Conservation (phyloP, 2,329 filamentous ascomycete species). For the Verticillium nonalfalfae region DNA sequence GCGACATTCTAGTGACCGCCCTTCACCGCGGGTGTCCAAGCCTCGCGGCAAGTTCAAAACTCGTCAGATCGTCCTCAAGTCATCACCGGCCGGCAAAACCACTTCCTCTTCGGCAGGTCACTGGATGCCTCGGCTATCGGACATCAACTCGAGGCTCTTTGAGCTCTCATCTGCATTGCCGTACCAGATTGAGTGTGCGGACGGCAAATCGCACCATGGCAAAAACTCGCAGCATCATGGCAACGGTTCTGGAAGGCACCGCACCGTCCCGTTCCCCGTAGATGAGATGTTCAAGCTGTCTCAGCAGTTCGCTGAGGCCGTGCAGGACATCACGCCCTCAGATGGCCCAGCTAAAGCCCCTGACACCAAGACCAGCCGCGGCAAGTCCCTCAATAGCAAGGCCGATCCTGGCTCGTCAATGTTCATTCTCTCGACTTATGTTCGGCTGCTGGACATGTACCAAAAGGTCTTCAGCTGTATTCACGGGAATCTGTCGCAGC, state of each 20-base stretch:
- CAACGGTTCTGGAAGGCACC: not conserved
- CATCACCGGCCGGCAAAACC: conserved; percentile 2
- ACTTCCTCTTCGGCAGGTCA: conserved; percentile 13
- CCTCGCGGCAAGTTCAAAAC: conserved; percentile 9
- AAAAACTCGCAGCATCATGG: not conserved
- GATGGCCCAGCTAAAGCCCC: conserved; percentile 2
- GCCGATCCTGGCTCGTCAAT: conserved; percentile 29
- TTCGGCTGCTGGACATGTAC: conserved; percentile 32
- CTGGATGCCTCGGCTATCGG: conserved; percentile 32
- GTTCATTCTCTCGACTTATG: conserved; percentile 31
- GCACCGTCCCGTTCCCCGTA: conserved; percentile 25
- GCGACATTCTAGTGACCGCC: not conserved
- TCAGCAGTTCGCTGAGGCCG: conserved; percentile 25
- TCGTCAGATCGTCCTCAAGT: conserved; percentile 23
- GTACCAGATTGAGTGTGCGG: conserved; percentile 15
- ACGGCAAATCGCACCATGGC: not conserved
- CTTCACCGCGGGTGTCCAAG: not conserved
- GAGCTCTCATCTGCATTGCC: conserved; percentile 27
- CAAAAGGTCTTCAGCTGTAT: conserved; percentile 30
- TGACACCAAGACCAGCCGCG: conserved; percentile 1
- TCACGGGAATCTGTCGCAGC: conserved; percentile 21
- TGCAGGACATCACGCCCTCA: conserved; percentile 17
- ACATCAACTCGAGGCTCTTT: conserved; percentile 29
- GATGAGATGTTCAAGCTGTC: conserved; percentile 34
- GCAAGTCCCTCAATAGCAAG: conserved; percentile 6